Evolutionary conservation across 257 asterid species (phyloP).

Genomic region (Solanum arcanum): DNA sequence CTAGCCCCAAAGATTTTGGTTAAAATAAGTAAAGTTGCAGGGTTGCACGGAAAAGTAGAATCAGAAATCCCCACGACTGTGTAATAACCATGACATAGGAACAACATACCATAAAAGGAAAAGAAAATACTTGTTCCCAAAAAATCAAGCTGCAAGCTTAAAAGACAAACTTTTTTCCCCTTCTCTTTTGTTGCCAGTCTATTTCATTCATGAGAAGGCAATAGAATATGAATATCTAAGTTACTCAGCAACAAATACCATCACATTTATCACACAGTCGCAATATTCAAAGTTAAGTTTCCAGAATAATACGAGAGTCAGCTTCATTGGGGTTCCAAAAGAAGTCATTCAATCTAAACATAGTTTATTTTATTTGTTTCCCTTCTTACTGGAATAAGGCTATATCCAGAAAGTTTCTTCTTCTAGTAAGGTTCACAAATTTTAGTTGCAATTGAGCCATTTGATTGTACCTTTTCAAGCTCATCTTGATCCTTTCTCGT

Average conservation of each 20-base stretch:
- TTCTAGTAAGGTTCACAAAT: not conserved
- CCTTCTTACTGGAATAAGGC: not conserved
- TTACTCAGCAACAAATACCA: not conserved
- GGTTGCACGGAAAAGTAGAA: not conserved
- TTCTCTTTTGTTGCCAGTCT: constrained; percentile 2
- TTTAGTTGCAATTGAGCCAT: not conserved
- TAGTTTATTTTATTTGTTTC: not conserved
- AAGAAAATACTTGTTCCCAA: not conserved
- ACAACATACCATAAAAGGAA: not conserved
- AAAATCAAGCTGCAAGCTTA: constrained; percentile 3
- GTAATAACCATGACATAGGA: not conserved
- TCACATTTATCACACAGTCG: not conserved
- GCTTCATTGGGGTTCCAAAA: not conserved
- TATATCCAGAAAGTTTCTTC: not conserved
- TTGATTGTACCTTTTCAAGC: constrained; percentile 55
- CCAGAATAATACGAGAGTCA: not conserved
- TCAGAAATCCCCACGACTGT: constrained; percentile 9
- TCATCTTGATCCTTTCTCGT: constrained; percentile 72
- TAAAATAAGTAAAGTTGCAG: not conserved
- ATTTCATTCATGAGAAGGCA: not conserved
- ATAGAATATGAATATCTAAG: not conserved
- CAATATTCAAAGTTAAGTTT: not conserved
- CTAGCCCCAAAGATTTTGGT: not conserved
- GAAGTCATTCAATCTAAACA: not conserved
- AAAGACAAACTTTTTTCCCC: not conserved